Percentiles rank a stretch among this genome's conserved stretches.
phyloP scores from a whole-genome alignment of 2,329 filamentous ascomycete species.

The Trichophyton mentagrophytes region DNA sequence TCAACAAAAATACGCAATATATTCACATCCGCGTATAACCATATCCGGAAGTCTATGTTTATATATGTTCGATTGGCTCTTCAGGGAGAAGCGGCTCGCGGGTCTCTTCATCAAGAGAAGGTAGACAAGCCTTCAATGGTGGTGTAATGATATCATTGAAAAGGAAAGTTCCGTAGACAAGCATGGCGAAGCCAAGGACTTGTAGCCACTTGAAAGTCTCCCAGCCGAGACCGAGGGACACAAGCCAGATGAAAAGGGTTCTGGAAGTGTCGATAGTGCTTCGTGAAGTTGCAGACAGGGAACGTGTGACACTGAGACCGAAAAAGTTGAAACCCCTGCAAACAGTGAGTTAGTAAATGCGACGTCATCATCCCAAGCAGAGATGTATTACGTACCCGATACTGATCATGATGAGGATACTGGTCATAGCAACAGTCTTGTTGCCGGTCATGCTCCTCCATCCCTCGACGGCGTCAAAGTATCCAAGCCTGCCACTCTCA shows the following conservation, averaged over 20 bases:
- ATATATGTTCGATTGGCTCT: conserved; percentile 65
- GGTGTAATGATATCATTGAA: conserved; percentile 91
- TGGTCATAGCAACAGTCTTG: conserved; percentile 58
- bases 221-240: conserved; percentile 86
- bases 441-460: conserved; percentile 67
- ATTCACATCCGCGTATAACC: not conserved
- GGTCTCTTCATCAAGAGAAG: conserved; percentile 24
- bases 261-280: conserved; percentile 96
- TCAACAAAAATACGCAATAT: not conserved
- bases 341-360: conserved; percentile 4
- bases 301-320: conserved; percentile 80
- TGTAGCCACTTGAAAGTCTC: conserved; percentile 97
- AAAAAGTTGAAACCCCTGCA: conserved; percentile 95
- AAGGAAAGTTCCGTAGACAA: conserved; percentile 92
- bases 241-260: conserved; percentile 96
- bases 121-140: conserved; percentile 57
- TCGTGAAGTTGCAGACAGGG: conserved; percentile 79
- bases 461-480: conserved; percentile 82
- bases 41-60: conserved; percentile 7
- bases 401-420: conserved; percentile 87
- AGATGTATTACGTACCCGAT: conserved; percentile 58
- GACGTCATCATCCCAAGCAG: not conserved
- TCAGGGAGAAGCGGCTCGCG: conserved; percentile 52
- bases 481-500: conserved; percentile 59
- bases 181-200: conserved; percentile 70